Evolutionary conservation across 2,329 filamentous ascomycete genomes (phyloP).

Genomic region (Penicillium sp.): DNA sequence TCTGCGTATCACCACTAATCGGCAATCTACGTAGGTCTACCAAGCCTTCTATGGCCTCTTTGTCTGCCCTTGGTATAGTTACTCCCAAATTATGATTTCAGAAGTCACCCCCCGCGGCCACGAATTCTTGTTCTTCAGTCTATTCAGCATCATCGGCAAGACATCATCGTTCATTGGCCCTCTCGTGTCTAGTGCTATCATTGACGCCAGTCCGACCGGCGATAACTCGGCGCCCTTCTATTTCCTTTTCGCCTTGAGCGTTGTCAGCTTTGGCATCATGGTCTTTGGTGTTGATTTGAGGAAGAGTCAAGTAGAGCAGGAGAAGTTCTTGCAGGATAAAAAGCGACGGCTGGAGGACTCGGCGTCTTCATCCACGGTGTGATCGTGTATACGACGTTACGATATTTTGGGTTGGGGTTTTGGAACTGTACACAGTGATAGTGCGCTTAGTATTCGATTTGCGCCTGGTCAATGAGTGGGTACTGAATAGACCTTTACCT

Average conservation of each 20-base stretch:
- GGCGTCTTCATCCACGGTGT: constrained; percentile 6
- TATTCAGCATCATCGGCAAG: constrained; percentile 72
- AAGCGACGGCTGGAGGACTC: constrained; percentile 17
- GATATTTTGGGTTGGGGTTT: not conserved
- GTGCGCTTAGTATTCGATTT: not conserved
- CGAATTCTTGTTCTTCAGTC: constrained; percentile 71
- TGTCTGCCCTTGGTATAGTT: constrained; percentile 71
- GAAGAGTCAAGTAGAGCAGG: constrained; percentile 64
- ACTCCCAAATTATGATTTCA: constrained; percentile 71
- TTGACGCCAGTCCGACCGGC: constrained; percentile 60
- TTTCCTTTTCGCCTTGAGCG: constrained; percentile 63
- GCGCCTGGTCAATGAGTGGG: not conserved
- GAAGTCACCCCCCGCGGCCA: constrained; percentile 70
- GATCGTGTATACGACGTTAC: not conserved
- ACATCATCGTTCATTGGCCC: constrained; percentile 70
- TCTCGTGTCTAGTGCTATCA: constrained; percentile 69
- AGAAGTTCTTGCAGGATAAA: constrained; percentile 54
- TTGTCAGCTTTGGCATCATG: constrained; percentile 59
- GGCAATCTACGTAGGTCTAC: constrained; percentile 38
- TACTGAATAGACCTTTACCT: not conserved
- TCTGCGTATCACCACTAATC: not conserved
- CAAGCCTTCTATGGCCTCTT: constrained; percentile 66
- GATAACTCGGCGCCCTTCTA: constrained; percentile 68
- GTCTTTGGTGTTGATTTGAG: constrained; percentile 63
- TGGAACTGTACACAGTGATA: not conserved